A percentile compares a stretch with the other conserved stretches of the same genome.
Conservation (phyloP, 805 yeast species). For the Komagataella pastoris region DNA sequence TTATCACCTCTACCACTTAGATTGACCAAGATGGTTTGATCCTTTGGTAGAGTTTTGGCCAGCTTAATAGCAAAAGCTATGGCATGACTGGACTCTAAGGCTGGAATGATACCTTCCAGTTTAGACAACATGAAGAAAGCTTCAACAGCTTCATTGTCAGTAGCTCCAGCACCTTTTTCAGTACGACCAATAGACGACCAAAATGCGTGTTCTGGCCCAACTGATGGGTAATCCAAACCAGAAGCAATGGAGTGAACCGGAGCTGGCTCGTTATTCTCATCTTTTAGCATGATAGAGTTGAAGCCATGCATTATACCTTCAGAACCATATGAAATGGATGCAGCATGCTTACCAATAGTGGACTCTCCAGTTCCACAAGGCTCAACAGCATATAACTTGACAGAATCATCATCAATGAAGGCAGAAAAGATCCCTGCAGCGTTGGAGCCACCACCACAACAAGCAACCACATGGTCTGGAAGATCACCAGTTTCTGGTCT, state of each 20-base stretch:
- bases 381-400: slow-evolving; percentile 6
- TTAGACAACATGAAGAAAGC: slow-evolving; percentile 5
- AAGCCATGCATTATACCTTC: slow-evolving; percentile 5
- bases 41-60: neutral
- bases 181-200: slow-evolving; percentile 4
- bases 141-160: slow-evolving; percentile 4
- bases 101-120: slow-evolving; percentile 5
- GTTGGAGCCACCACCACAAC: slow-evolving; percentile 8
- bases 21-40: slow-evolving; percentile 2
- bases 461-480: slow-evolving; percentile 7
- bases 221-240: slow-evolving; percentile 5
- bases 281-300: slow-evolving; percentile 2
- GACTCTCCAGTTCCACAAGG: slow-evolving; percentile 7
- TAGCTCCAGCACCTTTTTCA: slow-evolving; percentile 3
- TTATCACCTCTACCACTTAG: slow-evolving; percentile 4
- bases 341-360: slow-evolving; percentile 5
- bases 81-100: slow-evolving; percentile 3
- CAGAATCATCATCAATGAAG: slow-evolving; percentile 6
- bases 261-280: slow-evolving; percentile 4
- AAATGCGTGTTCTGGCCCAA: slow-evolving; percentile 5
- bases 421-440: slow-evolving; percentile 6
- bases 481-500: slow-evolving; percentile 1
- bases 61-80: slow-evolving; percentile 1
- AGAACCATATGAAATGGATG: slow-evolving; percentile 2
- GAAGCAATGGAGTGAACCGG: slow-evolving; percentile 6